Base-by-base conservation (phyloP, 352 stramenopile genomes). In the Discostella stelligera region DNA sequence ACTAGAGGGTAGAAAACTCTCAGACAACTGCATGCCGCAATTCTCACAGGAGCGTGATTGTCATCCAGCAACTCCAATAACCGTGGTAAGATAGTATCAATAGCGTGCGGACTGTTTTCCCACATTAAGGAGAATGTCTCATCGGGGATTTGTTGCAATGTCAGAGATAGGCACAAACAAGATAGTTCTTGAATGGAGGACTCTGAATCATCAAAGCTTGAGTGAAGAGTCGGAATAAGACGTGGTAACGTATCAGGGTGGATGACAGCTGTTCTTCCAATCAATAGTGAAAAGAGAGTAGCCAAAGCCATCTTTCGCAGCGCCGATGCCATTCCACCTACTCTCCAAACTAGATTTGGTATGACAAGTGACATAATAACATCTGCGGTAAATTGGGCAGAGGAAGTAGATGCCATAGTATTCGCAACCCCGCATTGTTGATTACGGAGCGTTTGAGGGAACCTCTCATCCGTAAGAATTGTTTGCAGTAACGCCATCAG, bases 181-280 rank as follows among this genome's bases (percentile, higher is more conserved):
- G 56, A 75, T 8, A 83, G 32, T 66, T 83, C 76, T 25, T 70
- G 58, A 16, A 59, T 79, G 0, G 50, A 73, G 25, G 64, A 64
- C 53, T 83, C 76, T n/a, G 59, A 66, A 61, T 83, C 76, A 18
- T 79, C 76, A 10, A 83, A 53, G 44, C 71, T 79, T 41, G 76
- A 79, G 37, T 77, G 65, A 23, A 83, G 70, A 70, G 79, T 72
- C 11, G 70, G 76, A 50, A 83, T 77, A 20, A 83, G 52, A 48
- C 70, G 64, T 25, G 48, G 20, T 23, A 67, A 9, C 48, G 21
- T 79, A n/a, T 83, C 76, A 30, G 46, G 27, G 18, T 74, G 49
- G 20, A 82, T 27, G 13, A 41, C 6, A 58, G 52, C 18, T n/a
- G 10, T 67, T 27, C 27, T 25, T 9, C 48, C n/a, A 64, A 39